Percentiles rank a stretch among this genome's conserved stretches.
Evolutionary conservation across 2,329 filamentous ascomycete genomes (phyloP).

Genomic region (Alternaria sp.): DNA sequence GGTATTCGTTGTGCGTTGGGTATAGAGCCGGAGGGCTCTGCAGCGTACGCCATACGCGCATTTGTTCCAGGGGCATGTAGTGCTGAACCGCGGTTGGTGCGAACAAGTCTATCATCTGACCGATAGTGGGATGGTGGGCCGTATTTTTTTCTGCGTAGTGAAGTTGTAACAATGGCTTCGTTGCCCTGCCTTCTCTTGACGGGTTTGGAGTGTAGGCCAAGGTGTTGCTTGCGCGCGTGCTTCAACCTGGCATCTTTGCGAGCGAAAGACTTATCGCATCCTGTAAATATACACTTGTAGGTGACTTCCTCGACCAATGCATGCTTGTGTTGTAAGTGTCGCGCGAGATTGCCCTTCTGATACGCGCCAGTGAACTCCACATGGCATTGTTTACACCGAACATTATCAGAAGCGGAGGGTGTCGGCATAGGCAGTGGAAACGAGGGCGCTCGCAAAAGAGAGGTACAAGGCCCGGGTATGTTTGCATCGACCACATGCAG

Average conservation of each 20-base stretch:
- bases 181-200: conserved; percentile 8
- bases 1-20: background rate
- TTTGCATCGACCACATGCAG: background rate
- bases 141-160: background rate
- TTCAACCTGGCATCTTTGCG: conserved; percentile 24
- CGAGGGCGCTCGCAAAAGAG: background rate
- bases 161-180: background rate
- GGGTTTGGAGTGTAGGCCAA: conserved; percentile 9
- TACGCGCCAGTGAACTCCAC: conserved; percentile 22
- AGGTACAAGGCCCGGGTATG: background rate
- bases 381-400: conserved; percentile 15
- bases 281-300: conserved; percentile 11
- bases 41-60: too few species aligned
- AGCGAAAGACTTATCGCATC: conserved; percentile 16
- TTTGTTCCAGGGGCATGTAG: background rate
- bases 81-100: background rate
- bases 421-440: background rate
- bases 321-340: conserved; percentile 23
- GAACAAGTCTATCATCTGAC: background rate
- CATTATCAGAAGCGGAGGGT: background rate
- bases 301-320: background rate
- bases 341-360: conserved; percentile 18
- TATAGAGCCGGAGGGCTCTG: background rate
- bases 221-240: conserved; percentile 22
- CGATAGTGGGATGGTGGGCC: background rate